Evolutionary conservation across 2,329 filamentous ascomycete genomes (phyloP), one percentile per base, ranked within the genome.

Genomic region (Verticillium alfalfae): DNA sequence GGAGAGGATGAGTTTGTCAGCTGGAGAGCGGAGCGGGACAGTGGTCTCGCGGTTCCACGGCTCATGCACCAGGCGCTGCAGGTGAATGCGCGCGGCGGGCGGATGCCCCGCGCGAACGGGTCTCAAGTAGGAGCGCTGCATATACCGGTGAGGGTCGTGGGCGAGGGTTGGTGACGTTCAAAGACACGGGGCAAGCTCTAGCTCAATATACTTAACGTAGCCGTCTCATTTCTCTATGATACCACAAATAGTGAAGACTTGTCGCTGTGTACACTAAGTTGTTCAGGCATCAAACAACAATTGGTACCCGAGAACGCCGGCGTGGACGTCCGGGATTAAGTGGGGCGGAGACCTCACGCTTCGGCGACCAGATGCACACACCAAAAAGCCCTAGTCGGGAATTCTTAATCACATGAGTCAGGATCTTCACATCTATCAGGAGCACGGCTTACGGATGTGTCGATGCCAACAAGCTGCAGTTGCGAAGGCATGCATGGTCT

Each of bases 11-110:
- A 81, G 16, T 85, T 82, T 62, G 74, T 83, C 1, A 62, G 70
- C 2, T 66, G 76, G 69, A 73, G 82, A 1, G 68, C 64, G 7
- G 76, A 77, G 57, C 74, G 82, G 0, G 82, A 85, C 65, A 67
- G 66, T 1, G 66, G 60, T 1, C 66, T 85, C 39, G 72, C 71
- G 0, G 78, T 75, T 36, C 82, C 82, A 1, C 73, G 75, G 36
- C 67, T 85, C 61, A 67, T 85, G 5, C 80, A 84, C 65, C 79
- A 79, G 61, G 77, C 81, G 0, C 65, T 85, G 57, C 83, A 85
- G 68, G 66, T 84, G 9, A 85, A 85, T 62, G 80, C 85, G 34
- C 72, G 83, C 1, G 83, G 71, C 0, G 82, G 82, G 2, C 62
- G 69, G 5, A 64, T 84, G 16, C 82, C 81, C 0, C 66, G 60